Evolutionary conservation across 148 eudicot genomes (phyloP).

Genomic region (Chenopodium formosanum): DNA sequence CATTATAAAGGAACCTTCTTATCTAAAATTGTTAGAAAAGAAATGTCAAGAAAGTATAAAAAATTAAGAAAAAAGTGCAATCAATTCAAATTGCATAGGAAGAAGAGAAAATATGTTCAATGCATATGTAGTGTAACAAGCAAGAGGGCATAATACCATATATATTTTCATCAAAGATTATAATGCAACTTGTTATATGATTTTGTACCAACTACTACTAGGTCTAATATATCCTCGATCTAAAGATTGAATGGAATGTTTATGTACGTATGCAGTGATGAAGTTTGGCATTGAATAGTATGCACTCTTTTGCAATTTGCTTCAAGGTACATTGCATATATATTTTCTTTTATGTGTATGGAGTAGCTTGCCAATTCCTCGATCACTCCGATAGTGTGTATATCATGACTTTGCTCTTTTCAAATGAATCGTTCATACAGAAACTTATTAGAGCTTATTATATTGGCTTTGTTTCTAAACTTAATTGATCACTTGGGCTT

Average conservation of each 20-base stretch:
- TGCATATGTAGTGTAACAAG: not conserved
- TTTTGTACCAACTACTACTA: constrained; percentile 3
- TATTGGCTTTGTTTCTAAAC: too few relatives aligned
- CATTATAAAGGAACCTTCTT: constrained; percentile 1
- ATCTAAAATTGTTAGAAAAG: not conserved
- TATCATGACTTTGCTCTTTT: too few relatives aligned
- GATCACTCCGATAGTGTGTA: too few relatives aligned
- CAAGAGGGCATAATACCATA: not conserved
- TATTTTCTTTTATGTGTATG: too few relatives aligned
- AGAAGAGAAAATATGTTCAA: constrained; percentile 2
- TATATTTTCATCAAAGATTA: not conserved
- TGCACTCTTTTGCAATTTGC: not conserved
- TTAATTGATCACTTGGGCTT: too few relatives aligned
- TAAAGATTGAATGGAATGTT: constrained; percentile 8
- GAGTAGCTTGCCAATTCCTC: too few relatives aligned
- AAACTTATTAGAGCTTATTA: too few relatives aligned
- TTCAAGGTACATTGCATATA: not conserved
- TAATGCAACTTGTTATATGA: constrained; percentile 4
- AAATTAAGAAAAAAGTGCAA: not conserved
- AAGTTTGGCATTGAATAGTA: not conserved
- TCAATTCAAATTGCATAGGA: not conserved
- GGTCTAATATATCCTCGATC: too few relatives aligned
- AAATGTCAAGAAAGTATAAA: not conserved
- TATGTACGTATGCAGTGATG: constrained; percentile 7
- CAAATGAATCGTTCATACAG: too few relatives aligned